Evolutionary conservation across 371 early-diverging fungal species (phyloP).

Genomic region (Mucor piriformis): DNA sequence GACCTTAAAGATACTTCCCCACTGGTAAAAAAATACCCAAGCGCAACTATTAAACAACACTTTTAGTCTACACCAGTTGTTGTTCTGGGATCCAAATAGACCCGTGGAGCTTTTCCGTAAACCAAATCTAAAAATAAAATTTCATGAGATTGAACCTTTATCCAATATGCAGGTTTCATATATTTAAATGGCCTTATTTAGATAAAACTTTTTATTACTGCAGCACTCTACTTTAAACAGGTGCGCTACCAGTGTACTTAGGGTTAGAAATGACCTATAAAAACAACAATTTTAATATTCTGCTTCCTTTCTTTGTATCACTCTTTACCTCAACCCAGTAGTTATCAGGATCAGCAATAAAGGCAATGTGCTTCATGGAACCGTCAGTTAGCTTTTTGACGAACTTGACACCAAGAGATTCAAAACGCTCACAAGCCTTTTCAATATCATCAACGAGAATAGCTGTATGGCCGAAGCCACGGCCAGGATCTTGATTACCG

Average conservation of each 20-base stretch:
- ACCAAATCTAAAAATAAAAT: no score
- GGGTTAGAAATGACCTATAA: slow-evolving; percentile 19
- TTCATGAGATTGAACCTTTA: no score
- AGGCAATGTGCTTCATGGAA: slow-evolving; percentile 84
- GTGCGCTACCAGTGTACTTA: slow-evolving; percentile 4
- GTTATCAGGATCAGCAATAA: slow-evolving; percentile 86
- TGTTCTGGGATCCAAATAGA: no score
- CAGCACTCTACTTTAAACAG: slow-evolving; percentile 14
- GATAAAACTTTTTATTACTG: background rate
- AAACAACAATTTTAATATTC: background rate
- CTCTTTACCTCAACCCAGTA: slow-evolving; percentile 76
- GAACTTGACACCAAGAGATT: slow-evolving; percentile 72
- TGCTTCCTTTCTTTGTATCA: background rate
- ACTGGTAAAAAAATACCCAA: no score
- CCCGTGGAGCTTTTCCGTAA: no score
- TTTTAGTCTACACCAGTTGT: no score
- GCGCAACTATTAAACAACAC: no score
- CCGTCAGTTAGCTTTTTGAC: slow-evolving; percentile 80
- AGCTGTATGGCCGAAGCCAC: slow-evolving; percentile 86
- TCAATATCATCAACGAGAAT: slow-evolving; percentile 81
- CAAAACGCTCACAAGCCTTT: slow-evolving; percentile 78
- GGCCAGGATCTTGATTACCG: slow-evolving; percentile 73
- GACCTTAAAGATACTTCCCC: no score
- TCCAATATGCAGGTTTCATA: no score
- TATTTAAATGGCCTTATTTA: no score